phyloP scores from a whole-genome alignment of 2,329 filamentous ascomycete genomes.

The Pseudogymnoascus sp. region DNA sequence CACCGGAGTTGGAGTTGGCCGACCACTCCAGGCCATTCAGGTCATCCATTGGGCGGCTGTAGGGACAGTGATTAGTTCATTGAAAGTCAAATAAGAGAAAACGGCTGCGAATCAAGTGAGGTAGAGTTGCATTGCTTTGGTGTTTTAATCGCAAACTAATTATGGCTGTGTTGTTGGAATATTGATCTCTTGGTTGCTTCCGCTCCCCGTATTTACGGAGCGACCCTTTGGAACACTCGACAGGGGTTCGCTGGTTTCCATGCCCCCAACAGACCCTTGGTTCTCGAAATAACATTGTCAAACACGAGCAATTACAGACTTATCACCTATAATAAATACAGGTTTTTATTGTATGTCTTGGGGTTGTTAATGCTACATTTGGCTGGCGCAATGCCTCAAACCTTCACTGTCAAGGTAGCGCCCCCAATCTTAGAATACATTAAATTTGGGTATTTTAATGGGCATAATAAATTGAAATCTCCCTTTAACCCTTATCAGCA shows the following conservation, averaged over 20 bases:
- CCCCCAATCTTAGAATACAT: background rate
- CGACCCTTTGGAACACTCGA: background rate
- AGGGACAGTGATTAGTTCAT: constrained; percentile 6
- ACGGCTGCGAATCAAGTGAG: background rate
- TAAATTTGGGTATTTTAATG: constrained; percentile 7
- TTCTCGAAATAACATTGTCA: background rate
- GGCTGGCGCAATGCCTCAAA: background rate
- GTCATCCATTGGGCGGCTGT: constrained; percentile 47
- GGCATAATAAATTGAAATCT: constrained; percentile 5
- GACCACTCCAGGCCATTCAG: constrained; percentile 56
- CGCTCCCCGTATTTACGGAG: background rate
- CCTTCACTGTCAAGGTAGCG: background rate
- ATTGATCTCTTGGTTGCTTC: constrained; percentile 6
- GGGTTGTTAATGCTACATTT: background rate
- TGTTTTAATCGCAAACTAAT: constrained; percentile 5
- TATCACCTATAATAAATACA: background rate
- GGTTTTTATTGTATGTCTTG: background rate
- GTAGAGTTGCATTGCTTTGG: constrained; percentile 4
- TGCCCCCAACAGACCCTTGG: background rate
- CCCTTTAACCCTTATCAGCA: constrained; percentile 5
- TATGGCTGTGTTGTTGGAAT: constrained; percentile 6
- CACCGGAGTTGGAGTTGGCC: constrained; percentile 28
- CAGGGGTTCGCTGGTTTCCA: background rate
- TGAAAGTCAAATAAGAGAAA: background rate
- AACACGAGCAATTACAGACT: background rate